Evolutionary conservation across 768 basidiomycete genomes (phyloP).

Genomic region (Russula earlei): DNA sequence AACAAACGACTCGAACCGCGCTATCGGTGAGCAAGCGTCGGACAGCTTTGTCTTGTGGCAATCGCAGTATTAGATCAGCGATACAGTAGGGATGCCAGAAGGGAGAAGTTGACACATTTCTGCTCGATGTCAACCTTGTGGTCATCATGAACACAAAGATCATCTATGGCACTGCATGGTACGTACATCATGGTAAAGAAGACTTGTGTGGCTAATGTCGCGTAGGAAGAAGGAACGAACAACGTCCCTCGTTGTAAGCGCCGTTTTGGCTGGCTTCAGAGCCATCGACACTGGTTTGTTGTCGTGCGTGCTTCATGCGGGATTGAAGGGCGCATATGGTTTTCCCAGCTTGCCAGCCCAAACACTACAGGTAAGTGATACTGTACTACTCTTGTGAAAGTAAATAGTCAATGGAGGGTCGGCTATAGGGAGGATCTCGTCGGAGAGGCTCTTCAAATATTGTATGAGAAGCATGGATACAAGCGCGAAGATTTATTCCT

Average conservation of each 20-base stretch:
- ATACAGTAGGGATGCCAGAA: background rate
- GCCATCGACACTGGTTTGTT: slow-evolving; percentile 73
- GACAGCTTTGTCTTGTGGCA: too few relatives aligned
- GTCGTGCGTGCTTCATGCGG: background rate
- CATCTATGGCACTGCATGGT: slow-evolving; percentile 60
- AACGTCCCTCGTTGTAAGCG: slow-evolving; percentile 53
- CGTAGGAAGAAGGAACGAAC: slow-evolving; percentile 73
- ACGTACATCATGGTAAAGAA: background rate
- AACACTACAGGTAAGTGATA: slow-evolving; percentile 51
- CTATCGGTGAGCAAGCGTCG: too few relatives aligned
- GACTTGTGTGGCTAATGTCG: background rate
- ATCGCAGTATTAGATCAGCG: too few relatives aligned
- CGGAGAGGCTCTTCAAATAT: slow-evolving; percentile 54
- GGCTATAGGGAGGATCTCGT: slow-evolving; percentile 51
- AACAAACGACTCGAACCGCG: too few relatives aligned
- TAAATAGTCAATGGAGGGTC: background rate
- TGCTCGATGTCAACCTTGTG: background rate
- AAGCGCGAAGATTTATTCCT: slow-evolving; percentile 64
- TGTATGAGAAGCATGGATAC: slow-evolving; percentile 48
- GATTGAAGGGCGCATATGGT: background rate
- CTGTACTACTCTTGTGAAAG: background rate
- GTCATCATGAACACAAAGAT: slow-evolving; percentile 32
- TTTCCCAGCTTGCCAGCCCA: slow-evolving; percentile 51
- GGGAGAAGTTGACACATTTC: background rate
- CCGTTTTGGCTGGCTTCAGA: slow-evolving; percentile 67